These are phyloP conservation scores for Entamoeba moshkovskii DNA, from an alignment of 208 protist genomes.

Conservation along the genomic window DNA sequence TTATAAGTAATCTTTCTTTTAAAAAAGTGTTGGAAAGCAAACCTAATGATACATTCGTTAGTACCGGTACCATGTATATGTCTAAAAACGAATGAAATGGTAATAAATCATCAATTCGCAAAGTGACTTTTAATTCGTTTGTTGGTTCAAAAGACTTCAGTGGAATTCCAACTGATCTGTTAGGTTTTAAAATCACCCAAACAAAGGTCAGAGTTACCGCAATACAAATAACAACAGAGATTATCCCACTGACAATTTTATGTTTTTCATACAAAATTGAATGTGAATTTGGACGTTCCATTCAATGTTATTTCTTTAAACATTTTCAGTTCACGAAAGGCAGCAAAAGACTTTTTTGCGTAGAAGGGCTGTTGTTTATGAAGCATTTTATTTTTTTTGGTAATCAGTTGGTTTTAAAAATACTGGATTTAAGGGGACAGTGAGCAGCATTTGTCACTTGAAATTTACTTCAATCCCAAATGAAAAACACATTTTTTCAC, in stretches of 20 bases:
- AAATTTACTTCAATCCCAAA: too few relatives aligned
- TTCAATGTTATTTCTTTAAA: too few relatives aligned
- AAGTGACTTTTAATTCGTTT: not conserved
- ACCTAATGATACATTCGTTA: not conserved
- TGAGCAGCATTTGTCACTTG: too few relatives aligned
- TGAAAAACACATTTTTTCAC: too few relatives aligned
- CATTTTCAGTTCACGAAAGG: too few relatives aligned
- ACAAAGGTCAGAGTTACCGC: not conserved
- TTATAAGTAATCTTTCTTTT: too few relatives aligned
- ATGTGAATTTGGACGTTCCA: too few relatives aligned
- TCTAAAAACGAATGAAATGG: not conserved
- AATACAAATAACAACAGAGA: not conserved
- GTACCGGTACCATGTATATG: not conserved
- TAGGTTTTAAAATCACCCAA: not conserved
- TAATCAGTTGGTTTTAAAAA: too few relatives aligned
- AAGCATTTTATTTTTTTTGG: too few relatives aligned
- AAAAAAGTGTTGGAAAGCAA: not conserved
- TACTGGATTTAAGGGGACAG: too few relatives aligned
- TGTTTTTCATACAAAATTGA: not conserved
- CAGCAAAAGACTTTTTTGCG: too few relatives aligned
- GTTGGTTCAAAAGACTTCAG: not conserved
- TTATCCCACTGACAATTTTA: not conserved
- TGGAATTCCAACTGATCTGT: not conserved
- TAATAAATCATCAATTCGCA: not conserved
- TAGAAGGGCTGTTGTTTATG: too few relatives aligned